Base-by-base conservation (phyloP, 2,329 filamentous ascomycete species). In the Neophaeococcomyces aloes region DNA sequence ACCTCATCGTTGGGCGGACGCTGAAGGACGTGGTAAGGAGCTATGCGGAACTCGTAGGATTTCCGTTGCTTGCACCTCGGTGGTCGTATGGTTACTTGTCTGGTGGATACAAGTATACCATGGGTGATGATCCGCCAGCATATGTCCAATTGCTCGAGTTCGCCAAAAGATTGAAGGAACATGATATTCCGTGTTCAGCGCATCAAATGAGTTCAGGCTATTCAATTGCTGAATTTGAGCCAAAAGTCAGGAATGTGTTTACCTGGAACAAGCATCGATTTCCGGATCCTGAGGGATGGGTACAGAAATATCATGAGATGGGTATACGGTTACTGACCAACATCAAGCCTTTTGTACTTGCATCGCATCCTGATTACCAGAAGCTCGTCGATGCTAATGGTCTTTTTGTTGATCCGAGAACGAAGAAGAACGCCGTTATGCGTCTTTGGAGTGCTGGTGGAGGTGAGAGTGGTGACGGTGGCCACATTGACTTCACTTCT, bases 161-260 rank as follows among this genome's bases (percentile, higher is more conserved):
- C 56, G 74, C 78, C 0, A 63, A 65, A 11, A 78, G 79, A 56
- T 66, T 81, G 51, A 74, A 75, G 57, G 64, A 76, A 52, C 66
- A 83, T 48, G 79, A 76, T 21, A 83, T 84, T 38, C 80, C 80
- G 2, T 82, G 79, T 53, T 83, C 79, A 0, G 80, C 75, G 0
- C 80, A 82, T 57, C 80, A 84, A 56, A 80, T 84, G 79, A 79
- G 75, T 18, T 82, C 78, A 0, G 81, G 81, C 0, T 85, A 85
- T 57, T 83, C 80, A 0, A 74, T 86, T 2, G 72, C 79, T 1
- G 78, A 82, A 53, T 68, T 65, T 0, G 73, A 76, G 44, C 81
- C 81, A 1, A 83, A 83, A 61, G 82, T 79, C 0, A 67, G 81
- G 44, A 83, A 82, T 47, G 80, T 83, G 3, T 81, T 76, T 53